These are phyloP conservation scores for Sporothrix sp. DNA, from an alignment of 2,329 filamentous ascomycete genomes.

Conservation along the genomic window DNA sequence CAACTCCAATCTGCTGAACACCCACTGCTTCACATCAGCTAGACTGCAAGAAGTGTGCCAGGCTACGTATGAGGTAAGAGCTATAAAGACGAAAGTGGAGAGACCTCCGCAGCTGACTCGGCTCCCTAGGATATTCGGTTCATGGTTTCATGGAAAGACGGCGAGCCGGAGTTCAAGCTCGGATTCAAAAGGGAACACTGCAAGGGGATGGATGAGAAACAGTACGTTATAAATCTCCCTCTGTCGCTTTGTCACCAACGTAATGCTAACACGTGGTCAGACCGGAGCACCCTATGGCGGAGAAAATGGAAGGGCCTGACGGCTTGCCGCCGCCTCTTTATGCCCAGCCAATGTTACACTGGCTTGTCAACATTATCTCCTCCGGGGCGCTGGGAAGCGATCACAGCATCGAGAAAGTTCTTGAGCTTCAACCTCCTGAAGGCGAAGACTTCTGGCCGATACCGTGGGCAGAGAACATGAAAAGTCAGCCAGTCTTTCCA, in stretches of 20 bases:
- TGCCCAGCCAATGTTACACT: conserved; percentile 8
- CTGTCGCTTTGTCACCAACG: not conserved
- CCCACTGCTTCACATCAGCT: conserved; percentile 10
- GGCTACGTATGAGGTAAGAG: conserved; percentile 10
- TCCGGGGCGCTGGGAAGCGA: not conserved
- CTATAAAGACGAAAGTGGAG: not conserved
- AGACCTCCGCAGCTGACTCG: not conserved
- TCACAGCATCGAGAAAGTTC: not conserved
- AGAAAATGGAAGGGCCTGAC: conserved; percentile 6
- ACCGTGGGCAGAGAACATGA: not conserved
- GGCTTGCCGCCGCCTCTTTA: conserved; percentile 5
- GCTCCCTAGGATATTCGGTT: conserved; percentile 5
- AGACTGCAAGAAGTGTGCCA: conserved; percentile 9
- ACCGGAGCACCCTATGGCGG: conserved; percentile 6
- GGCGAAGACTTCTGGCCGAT: conserved; percentile 2
- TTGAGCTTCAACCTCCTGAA: not conserved
- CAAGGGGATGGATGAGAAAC: conserved; percentile 10
- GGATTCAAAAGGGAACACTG: conserved; percentile 9
- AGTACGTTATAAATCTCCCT: conserved; percentile 7
- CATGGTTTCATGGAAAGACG: conserved; percentile 10
- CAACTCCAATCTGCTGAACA: conserved; percentile 11
- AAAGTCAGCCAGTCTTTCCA: not conserved
- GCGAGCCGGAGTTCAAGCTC: conserved; percentile 10
- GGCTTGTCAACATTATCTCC: conserved; percentile 9
- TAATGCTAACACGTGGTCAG: conserved; percentile 5